phyloP scores from a whole-genome alignment of 2,329 filamentous ascomycete species.

The Acephala macrosclerotiorum region DNA sequence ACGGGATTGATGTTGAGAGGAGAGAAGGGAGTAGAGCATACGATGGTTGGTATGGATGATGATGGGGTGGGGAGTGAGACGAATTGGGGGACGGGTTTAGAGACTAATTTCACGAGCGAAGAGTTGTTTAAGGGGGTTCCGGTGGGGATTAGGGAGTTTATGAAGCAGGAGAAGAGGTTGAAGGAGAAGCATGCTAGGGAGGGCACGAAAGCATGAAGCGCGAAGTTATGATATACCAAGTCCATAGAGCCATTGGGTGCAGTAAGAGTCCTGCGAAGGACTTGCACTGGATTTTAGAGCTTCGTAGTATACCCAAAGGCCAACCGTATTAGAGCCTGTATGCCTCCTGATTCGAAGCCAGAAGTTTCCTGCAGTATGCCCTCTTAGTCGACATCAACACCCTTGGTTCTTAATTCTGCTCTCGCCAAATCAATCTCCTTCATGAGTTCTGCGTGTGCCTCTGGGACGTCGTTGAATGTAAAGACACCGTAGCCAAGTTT shows the following conservation, averaged over 20 bases:
- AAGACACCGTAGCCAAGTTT: conserved; percentile 91
- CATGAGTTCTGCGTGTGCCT: conserved; percentile 89
- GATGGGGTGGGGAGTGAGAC: conserved; percentile 79
- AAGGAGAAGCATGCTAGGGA: conserved; percentile 75
- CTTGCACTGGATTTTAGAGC: conserved; percentile 5
- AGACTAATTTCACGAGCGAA: conserved; percentile 62
- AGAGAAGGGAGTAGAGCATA: conserved; percentile 46
- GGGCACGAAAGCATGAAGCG: conserved; percentile 40
- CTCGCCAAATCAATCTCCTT: conserved; percentile 81
- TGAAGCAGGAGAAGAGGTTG: conserved; percentile 93
- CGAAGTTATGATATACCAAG: neutral
- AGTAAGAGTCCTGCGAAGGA: neutral
- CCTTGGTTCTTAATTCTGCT: conserved; percentile 74
- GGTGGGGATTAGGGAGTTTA: conserved; percentile 94
- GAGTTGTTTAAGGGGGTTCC: conserved; percentile 83
- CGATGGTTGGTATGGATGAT: conserved; percentile 74
- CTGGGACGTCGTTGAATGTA: conserved; percentile 95
- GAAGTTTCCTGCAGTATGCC: neutral
- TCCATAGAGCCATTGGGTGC: neutral
- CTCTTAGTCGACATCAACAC: conserved; percentile 64
- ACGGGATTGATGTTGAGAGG: conserved; percentile 42
- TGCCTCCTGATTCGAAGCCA: neutral
- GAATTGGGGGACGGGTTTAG: conserved; percentile 62
- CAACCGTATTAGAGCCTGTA: neutral
- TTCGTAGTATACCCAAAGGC: neutral